These are phyloP conservation scores for Pythium folliculosum DNA, from an alignment of 352 stramenopile genomes.

Conservation along the genomic window DNA sequence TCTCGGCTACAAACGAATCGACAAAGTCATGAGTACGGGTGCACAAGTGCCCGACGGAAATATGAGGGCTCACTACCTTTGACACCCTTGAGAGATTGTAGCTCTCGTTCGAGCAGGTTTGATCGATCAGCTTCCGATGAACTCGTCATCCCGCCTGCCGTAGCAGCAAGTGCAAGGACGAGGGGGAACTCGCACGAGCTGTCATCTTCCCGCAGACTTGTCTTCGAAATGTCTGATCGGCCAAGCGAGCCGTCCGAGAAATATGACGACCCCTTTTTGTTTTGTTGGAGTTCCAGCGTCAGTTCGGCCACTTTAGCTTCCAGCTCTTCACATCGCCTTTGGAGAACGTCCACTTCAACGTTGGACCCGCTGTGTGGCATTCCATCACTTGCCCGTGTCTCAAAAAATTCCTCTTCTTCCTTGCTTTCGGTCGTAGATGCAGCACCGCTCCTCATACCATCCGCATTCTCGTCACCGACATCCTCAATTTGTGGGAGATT, in stretches of 20 bases:
- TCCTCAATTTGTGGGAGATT: conserved; percentile 71
- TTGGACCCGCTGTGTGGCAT: conserved; percentile 8
- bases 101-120: conserved; percentile 60
- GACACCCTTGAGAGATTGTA: conserved; percentile 49
- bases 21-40: neutral
- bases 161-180: conserved; percentile 74
- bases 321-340: conserved; percentile 72
- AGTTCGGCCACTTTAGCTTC: conserved; percentile 65
- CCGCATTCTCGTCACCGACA: conserved; percentile 5
- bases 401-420: conserved; percentile 31
- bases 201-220: conserved; percentile 59
- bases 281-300: conserved; percentile 64
- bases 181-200: conserved; percentile 84
- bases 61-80: conserved; percentile 33
- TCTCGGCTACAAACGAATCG: conserved; percentile 1
- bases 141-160: conserved; percentile 68
- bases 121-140: conserved; percentile 66
- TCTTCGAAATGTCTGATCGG: conserved; percentile 71
- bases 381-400: conserved; percentile 21
- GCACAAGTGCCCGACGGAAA: neutral
- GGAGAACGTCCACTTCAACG: conserved; percentile 52
- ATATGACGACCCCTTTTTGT: conserved; percentile 75
- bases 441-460: conserved; percentile 7
- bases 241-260: conserved; percentile 69
- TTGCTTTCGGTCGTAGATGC: conserved; percentile 23